These are phyloP conservation scores for Arabidopsis arenosa DNA, from an alignment of 345 rosid genomes.

Conservation along the genomic window DNA sequence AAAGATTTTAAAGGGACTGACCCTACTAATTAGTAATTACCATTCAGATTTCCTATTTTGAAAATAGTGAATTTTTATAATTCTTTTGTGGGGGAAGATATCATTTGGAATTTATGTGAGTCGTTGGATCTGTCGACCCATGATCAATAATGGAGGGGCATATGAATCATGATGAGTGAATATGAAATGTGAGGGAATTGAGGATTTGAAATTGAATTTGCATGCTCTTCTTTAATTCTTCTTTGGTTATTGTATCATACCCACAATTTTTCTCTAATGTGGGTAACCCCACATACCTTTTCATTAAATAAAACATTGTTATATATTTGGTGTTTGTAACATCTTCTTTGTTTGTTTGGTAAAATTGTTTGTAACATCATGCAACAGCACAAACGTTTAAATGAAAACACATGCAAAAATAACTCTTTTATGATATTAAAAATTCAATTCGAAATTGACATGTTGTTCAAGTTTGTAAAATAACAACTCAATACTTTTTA, in stretches of 20 bases:
- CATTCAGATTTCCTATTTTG: neutral
- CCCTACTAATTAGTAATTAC: neutral
- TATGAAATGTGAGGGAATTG: constrained; percentile 20
- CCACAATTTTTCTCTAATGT: constrained; percentile 32
- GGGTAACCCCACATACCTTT: constrained; percentile 8
- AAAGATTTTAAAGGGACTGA: neutral
- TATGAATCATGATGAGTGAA: constrained; percentile 26
- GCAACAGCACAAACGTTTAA: constrained; percentile 20
- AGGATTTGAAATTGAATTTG: constrained; percentile 20
- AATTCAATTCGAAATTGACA: constrained; percentile 11
- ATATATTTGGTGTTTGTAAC: too few relatives aligned
- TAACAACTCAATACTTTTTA: neutral
- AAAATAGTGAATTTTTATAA: neutral
- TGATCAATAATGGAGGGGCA: constrained; percentile 32
- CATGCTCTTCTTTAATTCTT: constrained; percentile 20
- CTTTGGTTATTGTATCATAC: constrained; percentile 6
- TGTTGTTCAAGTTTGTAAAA: neutral
- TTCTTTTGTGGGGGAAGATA: constrained; percentile 2
- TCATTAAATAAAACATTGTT: neutral
- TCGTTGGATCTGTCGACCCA: constrained; percentile 33
- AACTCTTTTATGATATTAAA: neutral
- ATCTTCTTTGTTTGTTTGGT: neutral
- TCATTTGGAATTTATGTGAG: constrained; percentile 28
- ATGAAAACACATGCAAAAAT: constrained; percentile 6
- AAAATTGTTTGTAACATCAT: constrained; percentile 16